These are phyloP conservation scores for Parietaria judaica DNA, from an alignment of 306 rosid genomes.

Conservation along the genomic window DNA sequence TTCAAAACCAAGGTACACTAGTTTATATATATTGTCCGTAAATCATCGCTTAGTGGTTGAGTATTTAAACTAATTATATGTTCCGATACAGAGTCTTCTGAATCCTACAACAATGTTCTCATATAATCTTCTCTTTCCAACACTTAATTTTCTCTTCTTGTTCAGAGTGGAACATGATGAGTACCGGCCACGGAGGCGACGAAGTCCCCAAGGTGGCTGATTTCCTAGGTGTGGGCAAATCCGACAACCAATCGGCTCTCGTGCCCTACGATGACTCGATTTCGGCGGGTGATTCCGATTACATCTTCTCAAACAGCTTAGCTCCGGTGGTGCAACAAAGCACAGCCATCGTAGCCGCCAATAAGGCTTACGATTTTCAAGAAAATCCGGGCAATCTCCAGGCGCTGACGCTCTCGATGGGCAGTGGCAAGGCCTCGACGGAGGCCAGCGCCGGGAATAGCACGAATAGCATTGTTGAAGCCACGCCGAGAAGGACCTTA, in stretches of 20 bases:
- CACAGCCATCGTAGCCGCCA: conserved; percentile 17
- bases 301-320: conserved; percentile 43
- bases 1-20: conserved; percentile 67
- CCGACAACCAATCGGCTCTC: conserved; percentile 73
- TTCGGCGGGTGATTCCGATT: conserved; percentile 45
- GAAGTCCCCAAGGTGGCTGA: conserved; percentile 94
- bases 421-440: conserved; percentile 73
- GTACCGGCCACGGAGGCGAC: conserved; percentile 27
- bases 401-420: conserved; percentile 82
- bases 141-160: neutral
- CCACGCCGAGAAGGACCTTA: conserved; percentile 65
- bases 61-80: neutral
- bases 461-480: conserved; percentile 34
- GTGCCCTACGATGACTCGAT: conserved; percentile 49
- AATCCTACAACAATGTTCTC: neutral
- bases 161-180: conserved; percentile 82
- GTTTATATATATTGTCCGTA: too few relatives aligned
- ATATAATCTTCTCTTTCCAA: neutral
- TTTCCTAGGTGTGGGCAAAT: conserved; percentile 83
- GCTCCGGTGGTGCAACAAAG: conserved; percentile 47
- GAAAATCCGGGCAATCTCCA: conserved; percentile 64
- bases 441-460: conserved; percentile 65
- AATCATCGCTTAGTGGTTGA: too few relatives aligned
- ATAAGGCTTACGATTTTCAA: conserved; percentile 50
- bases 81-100: too few relatives aligned